phyloP scores from a whole-genome alignment of 805 yeast genomes.

The Candida maris region DNA sequence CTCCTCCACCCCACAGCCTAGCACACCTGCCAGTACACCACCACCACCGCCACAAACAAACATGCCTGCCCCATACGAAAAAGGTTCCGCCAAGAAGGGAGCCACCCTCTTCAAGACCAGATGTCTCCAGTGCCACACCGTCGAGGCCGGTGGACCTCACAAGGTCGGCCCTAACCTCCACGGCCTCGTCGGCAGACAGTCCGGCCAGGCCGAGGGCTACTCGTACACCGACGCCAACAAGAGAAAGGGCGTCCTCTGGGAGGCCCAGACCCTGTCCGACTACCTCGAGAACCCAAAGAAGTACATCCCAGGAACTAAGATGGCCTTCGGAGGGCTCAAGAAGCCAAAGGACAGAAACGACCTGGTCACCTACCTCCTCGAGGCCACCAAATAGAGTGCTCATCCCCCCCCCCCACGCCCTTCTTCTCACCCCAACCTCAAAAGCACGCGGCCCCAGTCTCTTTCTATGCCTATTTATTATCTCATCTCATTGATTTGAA shows the following conservation, averaged over 20 bases:
- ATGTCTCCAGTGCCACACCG: slow-evolving; percentile 98
- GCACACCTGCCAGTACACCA: neutral
- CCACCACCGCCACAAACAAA: slow-evolving; percentile 4
- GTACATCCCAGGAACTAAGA: slow-evolving; percentile 99
- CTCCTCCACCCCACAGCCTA: neutral
- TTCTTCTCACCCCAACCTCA: no score
- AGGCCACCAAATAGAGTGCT: slow-evolving; percentile 44
- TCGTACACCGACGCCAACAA: slow-evolving; percentile 98
- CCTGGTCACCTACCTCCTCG: slow-evolving; percentile 77
- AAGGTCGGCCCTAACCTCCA: slow-evolving; percentile 99
- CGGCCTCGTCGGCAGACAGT: slow-evolving; percentile 88
- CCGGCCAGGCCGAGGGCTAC: slow-evolving; percentile 91
- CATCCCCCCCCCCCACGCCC: no score
- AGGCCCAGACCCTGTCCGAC: slow-evolving; percentile 82
- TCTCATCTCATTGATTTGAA: neutral
- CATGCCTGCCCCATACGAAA: slow-evolving; percentile 43
- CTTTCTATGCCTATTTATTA: slow-evolving; percentile 1
- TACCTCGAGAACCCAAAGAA: slow-evolving; percentile 99
- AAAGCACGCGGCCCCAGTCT: no score
- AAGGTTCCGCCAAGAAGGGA: slow-evolving; percentile 84
- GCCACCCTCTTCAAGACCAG: slow-evolving; percentile 98
- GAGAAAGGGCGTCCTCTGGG: slow-evolving; percentile 89
- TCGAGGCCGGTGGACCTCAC: slow-evolving; percentile 93
- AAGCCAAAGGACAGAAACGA: slow-evolving; percentile 99
- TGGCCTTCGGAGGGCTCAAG: slow-evolving; percentile 99